Evolutionary conservation across 768 basidiomycete genomes (phyloP).

Genomic region (Boletus sp.): DNA sequence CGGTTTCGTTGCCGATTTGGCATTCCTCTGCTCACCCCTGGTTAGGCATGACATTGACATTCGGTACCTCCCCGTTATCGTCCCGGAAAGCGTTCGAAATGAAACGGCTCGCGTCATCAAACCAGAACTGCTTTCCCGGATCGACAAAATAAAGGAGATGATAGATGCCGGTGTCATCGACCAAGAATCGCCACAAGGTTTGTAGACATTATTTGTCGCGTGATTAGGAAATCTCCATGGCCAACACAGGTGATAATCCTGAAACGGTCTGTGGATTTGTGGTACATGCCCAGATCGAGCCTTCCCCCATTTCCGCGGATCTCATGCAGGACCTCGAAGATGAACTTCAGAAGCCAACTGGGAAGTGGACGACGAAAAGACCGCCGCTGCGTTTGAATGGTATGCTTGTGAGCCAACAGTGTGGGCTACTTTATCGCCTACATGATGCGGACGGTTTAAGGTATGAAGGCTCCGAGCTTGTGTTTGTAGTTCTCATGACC

Average conservation of each 20-base stretch:
- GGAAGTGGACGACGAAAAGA: conserved; percentile 53
- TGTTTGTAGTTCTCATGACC: neutral
- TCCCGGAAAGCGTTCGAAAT: conserved; percentile 53
- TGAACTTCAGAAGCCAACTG: conserved; percentile 72
- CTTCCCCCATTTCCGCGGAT: conserved; percentile 46
- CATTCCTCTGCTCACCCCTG: neutral
- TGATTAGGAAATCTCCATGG: neutral
- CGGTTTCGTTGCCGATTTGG: neutral
- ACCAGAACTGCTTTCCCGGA: conserved; percentile 56
- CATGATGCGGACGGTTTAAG: conserved; percentile 66
- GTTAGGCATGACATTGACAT: conserved; percentile 59
- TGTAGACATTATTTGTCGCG: neutral
- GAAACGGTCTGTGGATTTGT: conserved; percentile 60
- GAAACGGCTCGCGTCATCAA: conserved; percentile 56
- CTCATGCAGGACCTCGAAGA: conserved; percentile 69
- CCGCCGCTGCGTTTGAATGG: conserved; percentile 61
- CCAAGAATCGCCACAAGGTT: conserved; percentile 41
- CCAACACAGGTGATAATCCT: conserved; percentile 40
- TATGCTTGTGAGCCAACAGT: conserved; percentile 73
- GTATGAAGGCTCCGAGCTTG: conserved; percentile 34
- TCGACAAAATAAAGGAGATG: conserved; percentile 56
- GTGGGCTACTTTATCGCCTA: conserved; percentile 71
- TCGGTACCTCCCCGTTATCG: conserved; percentile 60
- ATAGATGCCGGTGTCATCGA: conserved; percentile 66
- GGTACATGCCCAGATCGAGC: conserved; percentile 63